Evolutionary conservation across 2,329 filamentous ascomycete species (phyloP), one percentile per base, ranked within the genome.

Genomic region (Fusarium sp.): DNA sequence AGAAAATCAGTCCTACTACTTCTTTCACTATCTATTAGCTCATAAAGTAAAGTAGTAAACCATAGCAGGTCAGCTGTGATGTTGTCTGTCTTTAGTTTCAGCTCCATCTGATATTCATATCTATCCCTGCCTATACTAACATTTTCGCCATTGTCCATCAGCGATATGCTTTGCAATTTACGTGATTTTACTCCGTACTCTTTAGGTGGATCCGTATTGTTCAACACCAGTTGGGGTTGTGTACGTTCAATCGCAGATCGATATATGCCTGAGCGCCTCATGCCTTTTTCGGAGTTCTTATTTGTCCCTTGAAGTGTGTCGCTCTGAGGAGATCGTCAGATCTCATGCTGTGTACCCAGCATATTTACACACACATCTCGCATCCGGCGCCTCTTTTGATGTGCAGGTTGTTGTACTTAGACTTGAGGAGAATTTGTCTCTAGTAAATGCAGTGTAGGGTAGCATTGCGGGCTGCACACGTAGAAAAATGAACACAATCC

Each of bases 361-460:
- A 61, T 62, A 34, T 41, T 30, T n/a, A 26, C 41, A 39, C 51
- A 44, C 26, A 44, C 65, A 74, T 70, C 73, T 75, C 73, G 73
- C 73, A 68, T 73, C 66, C 39, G 69, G 50, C 72, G 44, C 73
- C 73, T 73, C 47, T 75, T 75, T 75, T 22, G 73, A 75, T 54
- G 56, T 54, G 55, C 45, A 24, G 38, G 50, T 39, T 52, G 67
- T 70, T 36, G 48, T 61, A 73, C 64, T 18, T 17, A 59, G 47
- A 66, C 45, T 36, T 22, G 38, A 72, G 72, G 59, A 64, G 63
- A 66, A 72, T 57, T 69, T 75, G 48, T 68, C 59, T 62, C 52
- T 58, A 28, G 47, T 38, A 50, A 45, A 51, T 66, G 50, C 38
- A 36, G 48, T 68, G 59, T 39, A 73, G 66, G 69, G 57, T 60